Evolutionary conservation across 1,284 basidiomycete genomes (phyloP).

Genomic region (Pascua sp.): DNA sequence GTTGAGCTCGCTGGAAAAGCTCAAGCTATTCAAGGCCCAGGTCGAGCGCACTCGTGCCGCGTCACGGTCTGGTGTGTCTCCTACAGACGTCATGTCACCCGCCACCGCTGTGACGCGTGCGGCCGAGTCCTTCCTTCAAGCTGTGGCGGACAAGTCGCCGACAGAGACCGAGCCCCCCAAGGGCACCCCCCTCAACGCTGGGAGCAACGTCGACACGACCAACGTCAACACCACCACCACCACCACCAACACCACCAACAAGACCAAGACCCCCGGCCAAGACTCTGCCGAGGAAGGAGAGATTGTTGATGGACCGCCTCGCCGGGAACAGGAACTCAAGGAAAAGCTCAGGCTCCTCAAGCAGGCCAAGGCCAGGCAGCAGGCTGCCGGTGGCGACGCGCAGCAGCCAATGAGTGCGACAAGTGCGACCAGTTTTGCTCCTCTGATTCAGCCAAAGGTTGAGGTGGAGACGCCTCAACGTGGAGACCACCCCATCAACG

Average conservation of each 20-base stretch:
- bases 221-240: not conserved
- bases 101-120: not conserved
- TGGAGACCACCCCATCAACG: no score
- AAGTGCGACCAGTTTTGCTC: no score
- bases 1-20: constrained; percentile 18
- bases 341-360: constrained; percentile 10
- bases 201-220: not conserved
- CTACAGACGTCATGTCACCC: not conserved
- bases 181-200: not conserved
- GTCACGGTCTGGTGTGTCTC: not conserved
- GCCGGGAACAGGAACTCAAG: constrained; percentile 5
- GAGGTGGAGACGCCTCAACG: no score
- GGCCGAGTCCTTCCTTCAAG: constrained; percentile 12
- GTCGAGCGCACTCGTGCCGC: constrained; percentile 13
- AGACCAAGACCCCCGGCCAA: not conserved
- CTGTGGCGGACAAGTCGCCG: not conserved
- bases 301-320: not conserved
- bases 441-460: no score
- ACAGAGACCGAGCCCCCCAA: not conserved
- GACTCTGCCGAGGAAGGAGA: constrained; percentile 4
- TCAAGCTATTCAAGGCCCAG: constrained; percentile 18
- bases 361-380: not conserved
- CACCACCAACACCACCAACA: not conserved
- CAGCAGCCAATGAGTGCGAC: no score
- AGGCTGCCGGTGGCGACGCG: no score